Conservation (phyloP, 139 green algal genomes). For the Coelastrella sp. region DNA sequence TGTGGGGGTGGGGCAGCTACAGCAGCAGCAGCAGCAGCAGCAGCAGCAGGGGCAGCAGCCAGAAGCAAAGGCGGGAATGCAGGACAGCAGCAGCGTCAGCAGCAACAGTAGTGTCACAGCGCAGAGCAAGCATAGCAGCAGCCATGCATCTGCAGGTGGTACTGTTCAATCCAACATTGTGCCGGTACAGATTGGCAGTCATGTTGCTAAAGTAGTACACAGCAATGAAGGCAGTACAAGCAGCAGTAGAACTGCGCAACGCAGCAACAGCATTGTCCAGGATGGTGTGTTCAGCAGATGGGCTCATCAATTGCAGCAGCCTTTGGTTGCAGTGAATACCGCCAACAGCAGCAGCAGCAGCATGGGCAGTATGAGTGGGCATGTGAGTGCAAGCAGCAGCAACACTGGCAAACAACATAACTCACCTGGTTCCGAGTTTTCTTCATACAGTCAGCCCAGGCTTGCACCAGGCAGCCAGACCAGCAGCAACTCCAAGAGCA, state of each 20-base stretch:
- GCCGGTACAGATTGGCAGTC: neutral
- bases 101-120: no score
- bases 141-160: neutral
- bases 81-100: no score
- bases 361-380: neutral
- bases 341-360: neutral
- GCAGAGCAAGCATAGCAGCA: no score
- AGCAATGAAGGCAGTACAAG: neutral
- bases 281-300: neutral
- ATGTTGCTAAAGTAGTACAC: neutral
- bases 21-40: neutral
- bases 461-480: no score
- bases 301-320: neutral
- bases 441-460: no score
- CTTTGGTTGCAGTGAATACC: neutral
- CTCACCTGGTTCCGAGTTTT: no score
- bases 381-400: no score
- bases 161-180: neutral
- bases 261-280: neutral
- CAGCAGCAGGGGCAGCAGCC: neutral
- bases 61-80: no score
- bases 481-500: neutral
- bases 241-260: neutral
- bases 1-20: constrained; percentile 63
- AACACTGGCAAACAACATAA: no score